Evolutionary conservation across 495 filamentous ascomycete genomes (phyloP).

Genomic region (Xanthoparmelia taractica): DNA sequence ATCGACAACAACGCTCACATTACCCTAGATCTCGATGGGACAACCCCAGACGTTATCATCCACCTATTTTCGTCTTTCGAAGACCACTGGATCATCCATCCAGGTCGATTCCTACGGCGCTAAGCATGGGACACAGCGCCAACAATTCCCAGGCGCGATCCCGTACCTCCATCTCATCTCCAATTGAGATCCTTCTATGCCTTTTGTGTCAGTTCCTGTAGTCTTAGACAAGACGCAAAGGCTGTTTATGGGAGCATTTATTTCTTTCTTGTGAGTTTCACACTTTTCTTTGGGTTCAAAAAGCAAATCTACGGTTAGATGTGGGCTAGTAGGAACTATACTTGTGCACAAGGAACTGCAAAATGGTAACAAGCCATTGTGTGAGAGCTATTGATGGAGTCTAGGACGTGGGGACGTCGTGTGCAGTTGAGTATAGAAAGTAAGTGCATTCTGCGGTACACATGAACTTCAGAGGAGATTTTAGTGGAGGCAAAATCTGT

Average conservation of each 20-base stretch:
- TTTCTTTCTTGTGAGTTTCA: slow-evolving; percentile 12
- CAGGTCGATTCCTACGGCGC: too few relatives aligned
- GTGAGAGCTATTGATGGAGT: neutral
- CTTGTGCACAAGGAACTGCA: neutral
- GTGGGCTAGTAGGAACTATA: slow-evolving; percentile 9
- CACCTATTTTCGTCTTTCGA: too few relatives aligned
- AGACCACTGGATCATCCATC: too few relatives aligned
- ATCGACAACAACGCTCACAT: too few relatives aligned
- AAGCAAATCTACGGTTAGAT: slow-evolving; percentile 15
- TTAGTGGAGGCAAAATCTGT: neutral
- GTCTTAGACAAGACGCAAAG: slow-evolving; percentile 12
- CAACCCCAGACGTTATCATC: too few relatives aligned
- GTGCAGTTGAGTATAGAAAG: neutral
- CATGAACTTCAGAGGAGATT: neutral
- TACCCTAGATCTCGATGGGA: too few relatives aligned
- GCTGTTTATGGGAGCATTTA: slow-evolving; percentile 15
- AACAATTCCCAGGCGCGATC: too few relatives aligned
- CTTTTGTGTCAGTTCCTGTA: too few relatives aligned
- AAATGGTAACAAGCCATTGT: neutral
- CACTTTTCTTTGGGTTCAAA: slow-evolving; percentile 16
- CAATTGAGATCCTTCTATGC: too few relatives aligned
- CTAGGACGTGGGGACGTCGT: neutral
- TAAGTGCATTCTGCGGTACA: neutral
- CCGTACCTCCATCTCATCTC: too few relatives aligned
- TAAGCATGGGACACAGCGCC: too few relatives aligned